Base-by-base conservation (phyloP, 371 early-diverging fungal species). In the Gilbertella persicaria region DNA sequence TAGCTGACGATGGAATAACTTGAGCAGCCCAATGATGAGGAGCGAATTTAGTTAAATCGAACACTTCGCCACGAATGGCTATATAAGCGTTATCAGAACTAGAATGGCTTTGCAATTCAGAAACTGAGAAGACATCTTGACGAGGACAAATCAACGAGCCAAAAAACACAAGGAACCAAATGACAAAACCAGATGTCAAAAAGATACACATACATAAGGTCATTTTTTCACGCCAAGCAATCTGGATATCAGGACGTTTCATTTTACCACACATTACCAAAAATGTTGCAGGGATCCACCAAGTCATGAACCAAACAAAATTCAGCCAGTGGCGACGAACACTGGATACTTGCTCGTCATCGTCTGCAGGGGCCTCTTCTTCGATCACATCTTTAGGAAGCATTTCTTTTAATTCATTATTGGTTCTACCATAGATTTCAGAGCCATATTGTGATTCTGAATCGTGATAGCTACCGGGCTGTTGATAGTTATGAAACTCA, bases 191-290 rank as follows among this genome's bases (percentile, higher is more conserved):
- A 4, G 62, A 93, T 62, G 65, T 60, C 9, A 87, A 58, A 50
- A 91, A 86, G 25, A 93, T 80, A 35, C 87, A 47, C 25, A 86
- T 80, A 66, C 94, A 95, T 5, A 93, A 70, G 0, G 92, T 79
- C 29, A 93, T 69, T 58, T 92, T 90, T 66, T 92, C 92, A 24
- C 90, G 67, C 92, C 92, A 92, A 0, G 92, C 92, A 66, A 94
- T 85, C 35, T 88, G 89, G 50, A 92, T 85, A 68, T 97, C 96
- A 16, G 66, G 67, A 8, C 84, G 84, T 53, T 83, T 83, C 86
- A 93, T 92, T 33, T 81, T 71, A 50, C 89, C 92, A 60, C 87
- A 82, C 47, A 62, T 64, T 19, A 60, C 53, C 51, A 94, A 60
- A 43, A 79, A 82, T 5, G 70, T 77, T n/a, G 83, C 73, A 4